Base-by-base conservation (phyloP, 169 alveolate species). In the Cryptosporidium ubiquitum region DNA sequence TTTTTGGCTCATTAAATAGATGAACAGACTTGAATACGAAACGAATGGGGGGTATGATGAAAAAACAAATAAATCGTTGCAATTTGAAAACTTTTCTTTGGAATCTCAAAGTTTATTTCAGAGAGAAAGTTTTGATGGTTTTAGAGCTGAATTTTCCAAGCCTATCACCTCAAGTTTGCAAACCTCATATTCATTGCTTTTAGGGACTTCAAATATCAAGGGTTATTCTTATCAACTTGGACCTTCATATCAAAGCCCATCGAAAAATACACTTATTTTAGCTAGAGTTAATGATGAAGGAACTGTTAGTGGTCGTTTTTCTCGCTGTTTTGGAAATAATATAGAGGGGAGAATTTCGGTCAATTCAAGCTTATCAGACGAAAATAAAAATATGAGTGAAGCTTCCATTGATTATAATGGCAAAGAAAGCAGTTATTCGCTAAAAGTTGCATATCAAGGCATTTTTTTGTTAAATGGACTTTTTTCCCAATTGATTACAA, bases 101-200 rank as follows among this genome's bases (percentile, higher is more conserved):
- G 98, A 96, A 92, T 93, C 93, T 92, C 93, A 94, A 92, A 94
- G 91, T 79, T 92, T 96, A 40, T 92, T 95, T 26, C 93, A 96
- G 14, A 96, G 94, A 91, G 98, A 96, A 86, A 95, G 92, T 70
- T 96, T 94, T 75, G 98, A 96, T 92, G 98, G 98, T 4, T 94
- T 96, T 92, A 91, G 98, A 55, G 93, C 96, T 55, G 98, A 96
- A 85, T 95, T 96, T 0, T 96, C 94, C 35, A 94, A 96, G 84
- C 93, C 91, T 47, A 91, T 96, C 29, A 94, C 95, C 51, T 89
- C 86, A 69, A 94, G 93, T 84, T 73, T 96, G 42, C 97, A 95
- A 89, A 91, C 96, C 37, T 93, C 96, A 64, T 97, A 96, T 84
- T 92, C 97, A 16, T 93, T 96, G 58, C 91, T 93, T 79, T 86